These are phyloP conservation scores for Pholiota conissans DNA, from an alignment of 768 basidiomycete species.

Conservation along the genomic window DNA sequence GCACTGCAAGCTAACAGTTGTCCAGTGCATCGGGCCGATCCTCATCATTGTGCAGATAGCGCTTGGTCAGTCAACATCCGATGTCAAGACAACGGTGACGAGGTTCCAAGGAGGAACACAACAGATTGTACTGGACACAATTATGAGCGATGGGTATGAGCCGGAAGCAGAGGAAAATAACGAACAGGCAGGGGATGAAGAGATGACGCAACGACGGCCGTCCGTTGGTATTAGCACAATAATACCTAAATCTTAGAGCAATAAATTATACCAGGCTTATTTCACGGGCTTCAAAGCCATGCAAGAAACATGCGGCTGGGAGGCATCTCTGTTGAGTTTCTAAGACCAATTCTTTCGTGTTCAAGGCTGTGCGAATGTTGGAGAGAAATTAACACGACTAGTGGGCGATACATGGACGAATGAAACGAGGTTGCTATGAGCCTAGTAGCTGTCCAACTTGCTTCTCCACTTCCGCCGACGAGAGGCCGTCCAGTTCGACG, in stretches of 20 bases:
- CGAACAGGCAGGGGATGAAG: neutral
- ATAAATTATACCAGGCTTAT: neutral
- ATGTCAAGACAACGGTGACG: conserved; percentile 18
- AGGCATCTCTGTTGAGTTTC: neutral
- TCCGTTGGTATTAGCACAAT: neutral
- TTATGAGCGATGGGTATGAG: conserved; percentile 9
- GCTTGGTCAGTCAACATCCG: conserved; percentile 18
- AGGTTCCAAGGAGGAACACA: conserved; percentile 10
- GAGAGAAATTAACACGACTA: conserved; percentile 4
- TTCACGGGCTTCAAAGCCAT: neutral
- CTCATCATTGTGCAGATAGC: conserved; percentile 26
- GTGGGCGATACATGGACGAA: neutral
- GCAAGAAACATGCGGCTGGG: neutral
- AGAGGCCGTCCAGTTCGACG: conserved; percentile 76
- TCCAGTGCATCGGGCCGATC: conserved; percentile 25
- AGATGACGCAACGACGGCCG: neutral
- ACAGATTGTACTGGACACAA: conserved; percentile 18
- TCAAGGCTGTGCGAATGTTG: neutral
- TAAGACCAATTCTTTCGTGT: neutral
- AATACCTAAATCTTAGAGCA: neutral
- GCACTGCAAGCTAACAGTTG: neutral
- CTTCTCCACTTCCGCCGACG: conserved; percentile 67
- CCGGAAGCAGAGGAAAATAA: neutral
- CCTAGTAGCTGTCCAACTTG: conserved; percentile 66
- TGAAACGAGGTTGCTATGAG: conserved; percentile 29